Evolutionary conservation across 176 grass and related monocot species (phyloP), one percentile per base, ranked within the genome.

Genomic region (Otatea glauca): DNA sequence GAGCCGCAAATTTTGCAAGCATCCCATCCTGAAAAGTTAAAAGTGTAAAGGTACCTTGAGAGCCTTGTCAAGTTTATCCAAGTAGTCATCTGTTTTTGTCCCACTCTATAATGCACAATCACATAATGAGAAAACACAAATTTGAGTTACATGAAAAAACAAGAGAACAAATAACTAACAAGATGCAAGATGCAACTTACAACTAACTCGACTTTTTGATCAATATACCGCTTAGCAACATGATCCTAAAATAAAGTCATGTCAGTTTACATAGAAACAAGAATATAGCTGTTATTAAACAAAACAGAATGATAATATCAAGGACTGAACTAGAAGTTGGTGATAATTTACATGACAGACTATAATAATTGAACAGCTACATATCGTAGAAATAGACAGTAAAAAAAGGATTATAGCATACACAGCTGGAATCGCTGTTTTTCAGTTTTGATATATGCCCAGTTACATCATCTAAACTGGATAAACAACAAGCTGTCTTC

Each of bases 171-270:
- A 42, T 53, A 76, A 79, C 6, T 63, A 85, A 34, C 16, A 72
- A 37, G 1, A 23, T 65, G 48, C 24, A 71, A 44, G 1, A n/a
- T 65, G 67, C 21, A 73, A 91, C 91, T 89, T 92, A 95, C 93
- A 62, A 24, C 51, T 84, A 95, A 73, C 73, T 98, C 96, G 76
- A 98, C 64, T 89, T 98, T 95, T 84, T 95, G 89, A 89, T 98
- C 87, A 67, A 95, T 95, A 81, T 90, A 90, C 17, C 84, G 74
- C 83, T 82, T 93, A 74, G 93, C 93, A 50, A 84, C 71, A 3
- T 83, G 84, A 67, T 95, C 96, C 93, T 98, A 56, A 84, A 91
- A 86, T 20, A 20, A 72, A 88, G 48, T 62, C 18, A 88, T 29
- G 34, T 47, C 54, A 38, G 66, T 51, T 86, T 48, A 81, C 53